Evolutionary conservation across 495 filamentous ascomycete species (phyloP).

Genomic region (Hypoxylon crocopeplum): DNA sequence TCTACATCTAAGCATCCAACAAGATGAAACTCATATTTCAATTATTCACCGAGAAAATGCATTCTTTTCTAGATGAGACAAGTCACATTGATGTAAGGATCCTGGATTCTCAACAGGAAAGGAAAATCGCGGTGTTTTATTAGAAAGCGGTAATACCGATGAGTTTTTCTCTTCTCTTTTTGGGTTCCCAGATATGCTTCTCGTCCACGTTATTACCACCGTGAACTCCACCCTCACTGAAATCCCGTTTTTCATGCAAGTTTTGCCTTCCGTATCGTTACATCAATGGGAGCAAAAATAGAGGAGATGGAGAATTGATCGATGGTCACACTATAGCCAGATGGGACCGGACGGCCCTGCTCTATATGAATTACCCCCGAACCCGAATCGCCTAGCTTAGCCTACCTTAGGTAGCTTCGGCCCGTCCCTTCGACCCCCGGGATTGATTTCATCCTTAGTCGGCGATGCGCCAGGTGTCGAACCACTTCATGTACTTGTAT

Average conservation of each 20-base stretch:
- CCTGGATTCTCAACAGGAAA: constrained; percentile 3
- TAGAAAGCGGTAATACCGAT: constrained; percentile 35
- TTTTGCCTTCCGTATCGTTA: constrained; percentile 36
- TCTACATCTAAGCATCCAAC: no score
- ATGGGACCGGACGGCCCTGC: constrained; percentile 16
- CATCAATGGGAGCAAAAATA: constrained; percentile 36
- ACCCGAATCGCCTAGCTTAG: constrained; percentile 5
- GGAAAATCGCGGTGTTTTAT: constrained; percentile 23
- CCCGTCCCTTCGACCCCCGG: background rate
- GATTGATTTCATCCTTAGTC: constrained; percentile 49
- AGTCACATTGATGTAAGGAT: no score
- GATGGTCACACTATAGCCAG: constrained; percentile 51
- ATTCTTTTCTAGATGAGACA: no score
- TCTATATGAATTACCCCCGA: constrained; percentile 21
- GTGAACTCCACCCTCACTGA: constrained; percentile 24
- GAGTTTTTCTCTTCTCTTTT: constrained; percentile 15
- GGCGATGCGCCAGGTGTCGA: constrained; percentile 70
- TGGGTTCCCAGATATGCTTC: constrained; percentile 26
- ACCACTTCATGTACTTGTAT: constrained; percentile 94
- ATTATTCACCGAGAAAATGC: no score
- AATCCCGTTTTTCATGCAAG: constrained; percentile 18
- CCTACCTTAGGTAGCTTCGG: background rate
- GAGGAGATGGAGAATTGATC: constrained; percentile 44
- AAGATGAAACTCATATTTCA: no score
- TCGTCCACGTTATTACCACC: constrained; percentile 34